phyloP scores from a whole-genome alignment of 495 filamentous ascomycete species.

The Clavariopsis aquatica region DNA sequence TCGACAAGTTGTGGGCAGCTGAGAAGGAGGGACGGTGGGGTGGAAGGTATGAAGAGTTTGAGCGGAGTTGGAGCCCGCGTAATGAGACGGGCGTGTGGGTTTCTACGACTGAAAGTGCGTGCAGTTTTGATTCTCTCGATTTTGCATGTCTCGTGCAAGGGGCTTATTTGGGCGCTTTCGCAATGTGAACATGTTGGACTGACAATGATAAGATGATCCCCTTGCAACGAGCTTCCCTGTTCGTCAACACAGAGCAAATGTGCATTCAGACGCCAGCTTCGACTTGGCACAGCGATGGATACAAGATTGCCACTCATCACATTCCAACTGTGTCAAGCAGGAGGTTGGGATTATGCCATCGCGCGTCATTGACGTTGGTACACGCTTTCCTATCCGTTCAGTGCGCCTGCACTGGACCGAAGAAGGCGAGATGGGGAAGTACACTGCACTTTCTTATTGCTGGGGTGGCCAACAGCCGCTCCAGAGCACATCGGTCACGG shows the following conservation, averaged over 20 bases:
- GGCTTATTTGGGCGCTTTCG: neutral
- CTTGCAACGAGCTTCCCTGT: neutral
- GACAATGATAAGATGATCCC: neutral
- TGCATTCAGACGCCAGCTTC: slow-evolving; percentile 1
- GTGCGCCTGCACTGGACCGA: slow-evolving; percentile 4
- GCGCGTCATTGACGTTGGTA: slow-evolving; percentile 7
- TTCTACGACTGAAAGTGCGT: neutral
- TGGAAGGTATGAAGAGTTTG: neutral
- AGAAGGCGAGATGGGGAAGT: slow-evolving; percentile 11
- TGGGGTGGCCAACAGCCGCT: slow-evolving; percentile 12
- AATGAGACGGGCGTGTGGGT: neutral
- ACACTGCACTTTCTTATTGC: slow-evolving; percentile 18
- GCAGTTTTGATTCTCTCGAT: neutral
- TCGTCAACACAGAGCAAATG: neutral
- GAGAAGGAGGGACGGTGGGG: neutral
- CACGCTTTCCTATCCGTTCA: slow-evolving; percentile 1
- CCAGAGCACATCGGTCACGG: neutral
- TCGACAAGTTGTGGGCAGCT: slow-evolving; percentile 1
- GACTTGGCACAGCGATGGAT: neutral
- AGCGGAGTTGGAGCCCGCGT: neutral
- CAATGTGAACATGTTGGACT: neutral
- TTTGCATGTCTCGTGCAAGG: neutral
- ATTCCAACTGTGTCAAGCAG: neutral
- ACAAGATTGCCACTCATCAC: neutral
- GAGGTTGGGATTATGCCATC: neutral